Evolutionary conservation across 2,329 filamentous ascomycete genomes (phyloP).

Genomic region (Leptosphaerulina australis): DNA sequence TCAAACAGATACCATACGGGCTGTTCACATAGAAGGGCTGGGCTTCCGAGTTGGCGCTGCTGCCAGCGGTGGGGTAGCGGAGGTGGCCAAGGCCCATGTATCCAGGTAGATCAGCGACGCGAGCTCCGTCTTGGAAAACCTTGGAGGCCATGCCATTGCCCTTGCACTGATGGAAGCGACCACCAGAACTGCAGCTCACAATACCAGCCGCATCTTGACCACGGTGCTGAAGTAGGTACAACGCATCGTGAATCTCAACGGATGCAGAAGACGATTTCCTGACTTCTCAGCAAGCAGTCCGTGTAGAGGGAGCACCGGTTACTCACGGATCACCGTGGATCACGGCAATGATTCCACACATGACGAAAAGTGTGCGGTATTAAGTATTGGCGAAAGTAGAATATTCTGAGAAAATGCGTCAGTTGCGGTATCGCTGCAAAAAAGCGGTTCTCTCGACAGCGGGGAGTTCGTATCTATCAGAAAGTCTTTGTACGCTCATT

Average conservation of each 20-base stretch:
- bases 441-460: conserved; percentile 19
- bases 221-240: conserved; percentile 58
- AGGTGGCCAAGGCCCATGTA: conserved; percentile 88
- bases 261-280: conserved; percentile 48
- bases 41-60: conserved; percentile 80
- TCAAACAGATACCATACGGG: conserved; percentile 80
- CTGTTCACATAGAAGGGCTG: conserved; percentile 92
- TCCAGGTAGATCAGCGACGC: conserved; percentile 75
- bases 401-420: conserved; percentile 28
- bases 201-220: conserved; percentile 91
- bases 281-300: too few species aligned
- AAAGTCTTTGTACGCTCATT: conserved; percentile 48
- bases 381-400: background rate
- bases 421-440: conserved; percentile 26
- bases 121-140: conserved; percentile 81
- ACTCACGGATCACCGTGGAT: conserved; percentile 55
- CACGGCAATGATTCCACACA: conserved; percentile 60
- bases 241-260: conserved; percentile 53
- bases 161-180: conserved; percentile 87
- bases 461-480: conserved; percentile 37
- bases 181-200: conserved; percentile 73
- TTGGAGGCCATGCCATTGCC: conserved; percentile 85
- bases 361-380: conserved; percentile 36
- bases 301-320: too few species aligned
- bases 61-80: conserved; percentile 88